Evolutionary conservation across 1,284 basidiomycete genomes (phyloP).

Genomic region (Cryptococcus deneoformans): DNA sequence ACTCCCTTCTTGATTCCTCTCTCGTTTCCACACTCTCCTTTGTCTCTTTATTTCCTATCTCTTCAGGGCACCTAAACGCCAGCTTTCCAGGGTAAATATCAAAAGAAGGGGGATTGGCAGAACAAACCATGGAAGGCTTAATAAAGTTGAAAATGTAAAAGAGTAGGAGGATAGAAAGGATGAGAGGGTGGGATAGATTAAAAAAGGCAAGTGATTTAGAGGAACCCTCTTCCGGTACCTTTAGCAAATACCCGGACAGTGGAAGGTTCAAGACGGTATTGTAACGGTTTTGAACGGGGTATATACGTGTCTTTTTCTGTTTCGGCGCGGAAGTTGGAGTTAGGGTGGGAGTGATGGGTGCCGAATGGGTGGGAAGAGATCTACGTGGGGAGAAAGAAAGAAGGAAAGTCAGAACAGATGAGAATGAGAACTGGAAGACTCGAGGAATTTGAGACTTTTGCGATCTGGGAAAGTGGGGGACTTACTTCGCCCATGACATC

Average conservation of each 20-base stretch:
- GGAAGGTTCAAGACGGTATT: conserved; percentile 44
- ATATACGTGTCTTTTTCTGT: conserved; percentile 9
- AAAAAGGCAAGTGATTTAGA: conserved; percentile 20
- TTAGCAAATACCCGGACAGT: conserved; percentile 48
- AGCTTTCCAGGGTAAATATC: too few relatives aligned
- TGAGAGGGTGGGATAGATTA: background rate
- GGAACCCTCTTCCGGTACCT: conserved; percentile 48
- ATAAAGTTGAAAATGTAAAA: too few relatives aligned
- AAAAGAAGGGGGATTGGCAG: too few relatives aligned
- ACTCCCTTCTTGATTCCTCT: too few relatives aligned
- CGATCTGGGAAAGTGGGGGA: background rate
- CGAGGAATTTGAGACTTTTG: too few relatives aligned
- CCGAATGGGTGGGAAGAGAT: conserved; percentile 31
- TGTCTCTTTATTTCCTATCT: background rate
- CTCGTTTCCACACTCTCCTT: background rate
- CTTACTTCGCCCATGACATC: conserved; percentile 48
- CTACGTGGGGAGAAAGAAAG: conserved; percentile 8
- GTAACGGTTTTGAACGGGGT: conserved; percentile 32
- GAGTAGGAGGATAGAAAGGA: too few relatives aligned
- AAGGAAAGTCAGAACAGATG: background rate
- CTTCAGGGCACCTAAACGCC: too few relatives aligned
- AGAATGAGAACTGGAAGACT: too few relatives aligned
- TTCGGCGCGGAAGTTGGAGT: background rate
- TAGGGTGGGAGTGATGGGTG: background rate
- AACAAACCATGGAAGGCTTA: too few relatives aligned